A percentile compares a stretch with the other conserved stretches of the same genome.
Evolutionary conservation across 2,329 filamentous ascomycete genomes (phyloP).

Genomic region (Fusarium dlaminii): DNA sequence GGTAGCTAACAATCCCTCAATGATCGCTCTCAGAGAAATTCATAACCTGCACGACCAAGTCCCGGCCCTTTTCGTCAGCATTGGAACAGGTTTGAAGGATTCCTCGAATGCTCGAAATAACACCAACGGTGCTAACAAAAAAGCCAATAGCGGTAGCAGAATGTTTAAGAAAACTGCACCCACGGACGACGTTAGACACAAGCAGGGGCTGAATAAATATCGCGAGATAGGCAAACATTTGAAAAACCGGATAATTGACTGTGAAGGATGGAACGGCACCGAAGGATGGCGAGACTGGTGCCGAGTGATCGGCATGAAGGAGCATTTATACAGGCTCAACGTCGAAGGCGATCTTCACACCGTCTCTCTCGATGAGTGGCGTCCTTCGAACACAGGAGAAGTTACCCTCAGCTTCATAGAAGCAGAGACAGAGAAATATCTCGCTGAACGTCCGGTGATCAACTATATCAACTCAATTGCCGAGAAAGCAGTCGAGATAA

Average conservation of each 20-base stretch:
- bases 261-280: neutral
- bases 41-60: neutral
- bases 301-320: neutral
- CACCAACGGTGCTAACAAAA: too few species aligned
- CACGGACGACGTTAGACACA: neutral
- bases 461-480: accelerated
- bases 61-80: neutral
- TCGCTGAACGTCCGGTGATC: accelerated
- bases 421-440: neutral
- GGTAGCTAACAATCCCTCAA: neutral
- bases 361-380: neutral
- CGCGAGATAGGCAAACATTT: neutral
- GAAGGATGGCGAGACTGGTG: neutral
- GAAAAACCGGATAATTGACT: neutral
- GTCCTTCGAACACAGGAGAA: neutral
- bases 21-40: neutral
- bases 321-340: neutral
- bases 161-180: neutral
- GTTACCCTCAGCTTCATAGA: neutral
- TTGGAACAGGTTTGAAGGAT: neutral
- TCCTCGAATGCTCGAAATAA: accelerated
- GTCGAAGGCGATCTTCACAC: neutral
- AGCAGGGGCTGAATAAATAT: too few species aligned
- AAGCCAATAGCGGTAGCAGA: neutral
- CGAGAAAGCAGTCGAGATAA: accelerated